Evolutionary conservation across 257 asterid genomes (phyloP).

Genomic region (Dorcoceras hygrometricum): DNA sequence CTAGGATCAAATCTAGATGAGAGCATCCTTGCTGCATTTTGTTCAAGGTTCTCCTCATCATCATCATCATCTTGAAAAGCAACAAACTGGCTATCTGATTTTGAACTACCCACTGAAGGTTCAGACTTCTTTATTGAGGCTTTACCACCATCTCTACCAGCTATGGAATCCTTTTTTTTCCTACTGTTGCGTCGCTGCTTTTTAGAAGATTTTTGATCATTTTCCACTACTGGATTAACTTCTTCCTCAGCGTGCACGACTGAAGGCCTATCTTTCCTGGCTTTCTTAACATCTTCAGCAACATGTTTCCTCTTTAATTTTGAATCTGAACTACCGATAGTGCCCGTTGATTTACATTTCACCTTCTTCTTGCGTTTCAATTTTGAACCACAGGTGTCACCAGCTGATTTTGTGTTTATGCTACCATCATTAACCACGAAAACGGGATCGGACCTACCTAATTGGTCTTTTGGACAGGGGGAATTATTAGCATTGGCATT

Average conservation of each 20-base stretch:
- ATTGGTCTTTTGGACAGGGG: constrained; percentile 35
- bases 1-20: constrained; percentile 97
- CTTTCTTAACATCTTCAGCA: constrained; percentile 37
- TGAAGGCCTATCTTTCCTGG: constrained; percentile 32
- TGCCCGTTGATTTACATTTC: constrained; percentile 30
- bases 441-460: constrained; percentile 28
- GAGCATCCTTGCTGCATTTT: constrained; percentile 97
- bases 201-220: constrained; percentile 36
- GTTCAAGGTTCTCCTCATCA: constrained; percentile 94
- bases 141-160: constrained; percentile 34
- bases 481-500: constrained; percentile 36
- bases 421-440: constrained; percentile 23
- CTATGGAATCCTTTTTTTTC: constrained; percentile 47
- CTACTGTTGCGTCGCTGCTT: constrained; percentile 41
- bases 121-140: constrained; percentile 41
- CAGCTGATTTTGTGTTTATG: constrained; percentile 22
- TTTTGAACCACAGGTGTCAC: constrained; percentile 28
- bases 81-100: constrained; percentile 33
- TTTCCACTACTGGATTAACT: constrained; percentile 30
- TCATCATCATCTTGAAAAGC: constrained; percentile 71
- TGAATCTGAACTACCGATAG: constrained; percentile 32
- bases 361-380: constrained; percentile 30
- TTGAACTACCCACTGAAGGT: constrained; percentile 46
- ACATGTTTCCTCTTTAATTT: constrained; percentile 39
- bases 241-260: constrained; percentile 36